Percentiles rank a stretch among this genome's conserved stretches.
phyloP scores from a whole-genome alignment of 257 asterid species.

The Plectranthus barbatus region DNA sequence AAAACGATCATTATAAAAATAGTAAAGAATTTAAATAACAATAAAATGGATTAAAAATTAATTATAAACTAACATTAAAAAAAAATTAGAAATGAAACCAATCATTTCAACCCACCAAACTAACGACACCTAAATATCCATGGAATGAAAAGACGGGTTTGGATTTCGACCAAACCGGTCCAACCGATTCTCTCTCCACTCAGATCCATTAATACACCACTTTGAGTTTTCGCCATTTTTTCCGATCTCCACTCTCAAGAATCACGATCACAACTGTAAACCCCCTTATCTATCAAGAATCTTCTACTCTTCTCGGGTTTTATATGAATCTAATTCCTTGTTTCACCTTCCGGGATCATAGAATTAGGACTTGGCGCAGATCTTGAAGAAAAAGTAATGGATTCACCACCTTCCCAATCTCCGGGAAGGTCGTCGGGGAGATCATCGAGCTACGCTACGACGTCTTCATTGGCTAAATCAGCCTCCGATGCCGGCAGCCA shows the following conservation, averaged over 20 bases:
- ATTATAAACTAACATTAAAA: no score
- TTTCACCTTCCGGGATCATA: not conserved
- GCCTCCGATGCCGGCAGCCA: slow-evolving; percentile 60
- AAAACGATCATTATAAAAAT: no score
- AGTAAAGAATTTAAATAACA: no score
- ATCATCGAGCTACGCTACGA: slow-evolving; percentile 17
- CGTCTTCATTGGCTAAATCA: slow-evolving; percentile 51
- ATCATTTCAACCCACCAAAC: no score
- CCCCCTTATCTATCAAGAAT: not conserved
- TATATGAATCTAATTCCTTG: not conserved
- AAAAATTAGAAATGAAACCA: no score
- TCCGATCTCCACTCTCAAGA: slow-evolving; percentile 20
- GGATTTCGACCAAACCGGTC: slow-evolving; percentile 21
- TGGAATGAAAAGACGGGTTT: slow-evolving; percentile 24
- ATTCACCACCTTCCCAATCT: slow-evolving; percentile 67
- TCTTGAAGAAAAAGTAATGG: slow-evolving; percentile 43
- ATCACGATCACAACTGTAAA: slow-evolving; percentile 19
- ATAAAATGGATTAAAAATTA: no score
- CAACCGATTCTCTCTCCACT: not conserved
- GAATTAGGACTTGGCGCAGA: slow-evolving; percentile 9
- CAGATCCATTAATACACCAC: slow-evolving; percentile 5
- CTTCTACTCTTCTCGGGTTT: slow-evolving; percentile 12
- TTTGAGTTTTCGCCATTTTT: slow-evolving; percentile 15
- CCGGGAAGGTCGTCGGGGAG: slow-evolving; percentile 67
- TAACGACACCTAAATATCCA: no score